These are phyloP conservation scores for Calycina herbarum DNA, from an alignment of 2,329 filamentous ascomycete genomes.

Conservation along the genomic window DNA sequence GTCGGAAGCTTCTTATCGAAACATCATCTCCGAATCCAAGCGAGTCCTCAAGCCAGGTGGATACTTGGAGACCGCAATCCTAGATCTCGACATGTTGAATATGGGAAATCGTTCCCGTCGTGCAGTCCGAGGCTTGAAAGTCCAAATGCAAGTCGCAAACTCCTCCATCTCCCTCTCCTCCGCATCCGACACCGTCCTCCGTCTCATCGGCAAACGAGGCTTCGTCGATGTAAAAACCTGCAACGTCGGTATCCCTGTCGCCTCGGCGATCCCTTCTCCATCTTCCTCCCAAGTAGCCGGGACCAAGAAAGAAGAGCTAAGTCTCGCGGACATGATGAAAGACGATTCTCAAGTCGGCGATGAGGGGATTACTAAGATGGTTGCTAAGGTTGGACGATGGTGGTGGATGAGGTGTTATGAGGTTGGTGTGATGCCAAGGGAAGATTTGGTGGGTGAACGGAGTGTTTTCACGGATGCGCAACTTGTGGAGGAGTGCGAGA, in stretches of 20 bases:
- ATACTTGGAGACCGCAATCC: slow-evolving; percentile 74
- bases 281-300: slow-evolving; percentile 29
- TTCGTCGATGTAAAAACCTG: slow-evolving; percentile 75
- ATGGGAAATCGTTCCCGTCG: slow-evolving; percentile 73
- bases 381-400: slow-evolving; percentile 88
- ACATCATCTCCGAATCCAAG: slow-evolving; percentile 72
- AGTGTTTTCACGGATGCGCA: slow-evolving; percentile 79
- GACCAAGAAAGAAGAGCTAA: slow-evolving; percentile 46
- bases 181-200: slow-evolving; percentile 61
- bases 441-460: slow-evolving; percentile 17
- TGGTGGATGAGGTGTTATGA: slow-evolving; percentile 97
- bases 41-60: slow-evolving; percentile 77
- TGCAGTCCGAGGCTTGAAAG: slow-evolving; percentile 69
- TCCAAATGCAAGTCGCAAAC: slow-evolving; percentile 62
- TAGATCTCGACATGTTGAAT: slow-evolving; percentile 79
- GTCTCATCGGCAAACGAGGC: slow-evolving; percentile 65
- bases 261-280: slow-evolving; percentile 45
- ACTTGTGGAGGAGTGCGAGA: slow-evolving; percentile 81
- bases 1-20: slow-evolving; percentile 67
- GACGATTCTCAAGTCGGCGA: slow-evolving; percentile 71
- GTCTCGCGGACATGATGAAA: slow-evolving; percentile 70
- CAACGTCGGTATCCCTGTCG: slow-evolving; percentile 75
- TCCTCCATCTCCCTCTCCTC: slow-evolving; percentile 61
- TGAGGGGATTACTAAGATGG: slow-evolving; percentile 87
- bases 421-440: slow-evolving; percentile 52